A percentile compares a stretch with the other conserved stretches of the same genome.
Conservation (phyloP, 176 grass and related monocot genomes). For the Aegilops umbellulata region DNA sequence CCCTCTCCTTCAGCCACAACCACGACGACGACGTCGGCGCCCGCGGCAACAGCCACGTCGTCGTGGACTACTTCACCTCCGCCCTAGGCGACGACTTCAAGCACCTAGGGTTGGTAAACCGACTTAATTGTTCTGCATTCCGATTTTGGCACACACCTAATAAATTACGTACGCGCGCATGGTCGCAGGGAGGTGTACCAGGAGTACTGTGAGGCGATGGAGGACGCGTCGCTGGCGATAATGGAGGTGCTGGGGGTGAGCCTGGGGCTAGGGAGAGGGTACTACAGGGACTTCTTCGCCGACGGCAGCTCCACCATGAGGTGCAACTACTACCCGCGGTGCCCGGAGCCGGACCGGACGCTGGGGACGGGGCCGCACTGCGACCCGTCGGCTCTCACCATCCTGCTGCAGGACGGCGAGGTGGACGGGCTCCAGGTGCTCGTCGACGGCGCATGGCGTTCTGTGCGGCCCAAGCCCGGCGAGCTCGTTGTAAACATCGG, state of each 20-base stretch:
- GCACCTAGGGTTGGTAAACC: constrained; percentile 53
- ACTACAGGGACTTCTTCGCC: constrained; percentile 66
- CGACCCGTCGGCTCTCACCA: constrained; percentile 67
- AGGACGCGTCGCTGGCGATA: constrained; percentile 42
- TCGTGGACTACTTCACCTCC: constrained; percentile 60
- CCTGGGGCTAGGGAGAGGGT: constrained; percentile 47
- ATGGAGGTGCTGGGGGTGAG: constrained; percentile 80
- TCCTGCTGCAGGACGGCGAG: constrained; percentile 62
- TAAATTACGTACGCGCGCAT: background rate
- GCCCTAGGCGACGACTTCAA: constrained; percentile 55
- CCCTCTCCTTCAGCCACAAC: constrained; percentile 57
- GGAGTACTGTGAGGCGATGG: constrained; percentile 64
- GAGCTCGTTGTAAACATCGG: constrained; percentile 77
- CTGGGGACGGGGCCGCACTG: constrained; percentile 83
- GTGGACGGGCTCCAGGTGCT: constrained; percentile 78
- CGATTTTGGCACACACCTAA: background rate
- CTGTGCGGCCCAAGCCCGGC: constrained; percentile 46
- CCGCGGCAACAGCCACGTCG: background rate
- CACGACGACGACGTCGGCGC: background rate
- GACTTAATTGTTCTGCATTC: background rate
- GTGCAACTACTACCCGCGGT: constrained; percentile 84
- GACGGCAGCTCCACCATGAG: constrained; percentile 69
- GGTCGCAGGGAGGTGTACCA: constrained; percentile 53
- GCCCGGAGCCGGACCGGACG: constrained; percentile 75
- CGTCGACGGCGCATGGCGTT: constrained; percentile 43